Conservation (phyloP, 148 eudicot genomes). For the Cornus controversa region DNA sequence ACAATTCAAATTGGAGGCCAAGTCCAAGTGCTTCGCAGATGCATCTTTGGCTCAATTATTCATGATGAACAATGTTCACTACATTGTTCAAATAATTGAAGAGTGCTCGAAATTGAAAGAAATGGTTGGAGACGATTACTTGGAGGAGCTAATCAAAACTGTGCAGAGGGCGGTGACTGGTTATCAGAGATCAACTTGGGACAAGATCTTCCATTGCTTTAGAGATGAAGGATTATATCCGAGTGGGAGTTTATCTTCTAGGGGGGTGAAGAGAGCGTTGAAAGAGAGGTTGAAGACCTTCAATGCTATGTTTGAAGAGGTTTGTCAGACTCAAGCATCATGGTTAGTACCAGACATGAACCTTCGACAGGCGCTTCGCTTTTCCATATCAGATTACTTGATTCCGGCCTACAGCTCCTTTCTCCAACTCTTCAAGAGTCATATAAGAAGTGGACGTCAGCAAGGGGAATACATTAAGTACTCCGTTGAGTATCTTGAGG, state of each 20-base stretch:
- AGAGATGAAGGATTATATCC: slow-evolving; percentile 82
- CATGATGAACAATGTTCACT: slow-evolving; percentile 84
- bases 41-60: slow-evolving; percentile 64
- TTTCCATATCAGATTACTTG: slow-evolving; percentile 65
- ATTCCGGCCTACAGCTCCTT: slow-evolving; percentile 80
- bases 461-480: slow-evolving; percentile 72
- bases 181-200: slow-evolving; percentile 67
- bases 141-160: slow-evolving; percentile 56
- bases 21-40: slow-evolving; percentile 60
- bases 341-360: slow-evolving; percentile 73
- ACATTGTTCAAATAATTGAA: slow-evolving; percentile 68
- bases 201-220: slow-evolving; percentile 64
- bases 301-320: slow-evolving; percentile 78
- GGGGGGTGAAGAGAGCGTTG: slow-evolving; percentile 63
- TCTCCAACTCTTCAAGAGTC: slow-evolving; percentile 64
- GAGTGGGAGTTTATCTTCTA: slow-evolving; percentile 62
- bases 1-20: slow-evolving; percentile 61
- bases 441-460: slow-evolving; percentile 71
- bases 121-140: slow-evolving; percentile 75
- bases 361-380: slow-evolving; percentile 69
- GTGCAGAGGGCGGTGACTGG: slow-evolving; percentile 50
- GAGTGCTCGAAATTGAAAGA: slow-evolving; percentile 55
- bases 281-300: slow-evolving; percentile 79
- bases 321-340: slow-evolving; percentile 60
- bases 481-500: slow-evolving; percentile 76